Evolutionary conservation across 2,329 filamentous ascomycete genomes (phyloP).

Genomic region (Colletotrichum filicis): DNA sequence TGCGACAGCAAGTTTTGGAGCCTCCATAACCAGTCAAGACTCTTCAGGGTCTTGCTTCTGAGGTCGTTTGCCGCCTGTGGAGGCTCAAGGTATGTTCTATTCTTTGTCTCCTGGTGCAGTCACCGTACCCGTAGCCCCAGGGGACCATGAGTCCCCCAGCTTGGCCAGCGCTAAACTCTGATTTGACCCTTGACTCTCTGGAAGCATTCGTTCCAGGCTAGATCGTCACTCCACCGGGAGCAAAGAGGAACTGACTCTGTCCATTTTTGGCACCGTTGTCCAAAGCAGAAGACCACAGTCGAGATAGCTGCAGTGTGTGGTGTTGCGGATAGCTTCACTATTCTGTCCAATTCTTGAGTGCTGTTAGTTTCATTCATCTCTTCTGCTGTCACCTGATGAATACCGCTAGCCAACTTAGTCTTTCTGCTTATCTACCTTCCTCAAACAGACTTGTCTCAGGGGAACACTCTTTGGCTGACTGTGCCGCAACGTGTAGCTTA

Average conservation of each 20-base stretch:
- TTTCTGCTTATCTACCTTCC: conserved; percentile 27
- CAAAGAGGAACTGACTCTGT: neutral
- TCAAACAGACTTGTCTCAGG: conserved; percentile 17
- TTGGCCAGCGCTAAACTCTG: neutral
- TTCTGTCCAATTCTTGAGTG: neutral
- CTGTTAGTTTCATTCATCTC: neutral
- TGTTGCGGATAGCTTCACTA: neutral
- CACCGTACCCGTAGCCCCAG: neutral
- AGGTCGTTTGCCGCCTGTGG: conserved; percentile 20
- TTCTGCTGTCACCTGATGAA: neutral
- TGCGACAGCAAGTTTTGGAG: conserved; percentile 20
- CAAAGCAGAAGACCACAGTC: neutral
- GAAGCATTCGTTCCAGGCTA: neutral
- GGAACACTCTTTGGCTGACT: neutral
- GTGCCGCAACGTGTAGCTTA: neutral
- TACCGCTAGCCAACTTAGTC: neutral
- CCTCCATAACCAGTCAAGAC: conserved; percentile 25
- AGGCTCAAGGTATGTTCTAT: neutral
- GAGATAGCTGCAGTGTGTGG: neutral
- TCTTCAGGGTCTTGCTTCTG: conserved; percentile 18
- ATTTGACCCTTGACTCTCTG: neutral
- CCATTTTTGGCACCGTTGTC: neutral
- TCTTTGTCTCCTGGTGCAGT: neutral
- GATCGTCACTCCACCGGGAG: neutral
- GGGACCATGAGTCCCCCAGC: neutral